These are phyloP conservation scores for Mycosarcoma maydis DNA, from an alignment of 1,284 basidiomycete species.

Conservation along the genomic window DNA sequence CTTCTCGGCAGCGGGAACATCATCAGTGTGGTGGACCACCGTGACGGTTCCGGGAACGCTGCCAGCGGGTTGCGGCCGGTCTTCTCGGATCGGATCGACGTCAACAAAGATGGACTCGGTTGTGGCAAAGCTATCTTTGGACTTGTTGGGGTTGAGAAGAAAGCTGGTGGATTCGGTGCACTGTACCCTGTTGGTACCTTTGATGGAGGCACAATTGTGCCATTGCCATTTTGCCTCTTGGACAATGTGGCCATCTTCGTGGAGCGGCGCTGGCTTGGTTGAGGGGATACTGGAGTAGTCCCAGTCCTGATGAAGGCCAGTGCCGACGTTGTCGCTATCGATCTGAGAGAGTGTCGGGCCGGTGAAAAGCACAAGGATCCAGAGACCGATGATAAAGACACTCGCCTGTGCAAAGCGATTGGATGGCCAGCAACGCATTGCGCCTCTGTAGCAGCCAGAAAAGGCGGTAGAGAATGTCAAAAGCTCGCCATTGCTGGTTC, in stretches of 20 bases:
- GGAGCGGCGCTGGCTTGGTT: constrained; percentile 44
- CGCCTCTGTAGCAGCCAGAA: constrained; percentile 20
- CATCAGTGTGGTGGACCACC: constrained; percentile 28
- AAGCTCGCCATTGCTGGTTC: constrained; percentile 33
- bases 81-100: constrained; percentile 34
- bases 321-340: constrained; percentile 8
- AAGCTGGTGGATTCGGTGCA: constrained; percentile 38
- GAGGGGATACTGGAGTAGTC: constrained; percentile 37
- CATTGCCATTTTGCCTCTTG: constrained; percentile 47
- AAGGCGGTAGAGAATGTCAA: constrained; percentile 36
- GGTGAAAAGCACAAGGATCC: constrained; percentile 56
- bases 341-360: constrained; percentile 26
- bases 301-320: constrained; percentile 40
- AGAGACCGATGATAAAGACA: constrained; percentile 52
- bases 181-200: constrained; percentile 34
- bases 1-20: constrained; percentile 22
- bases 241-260: constrained; percentile 52
- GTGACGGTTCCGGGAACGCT: constrained; percentile 41
- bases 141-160: constrained; percentile 40
- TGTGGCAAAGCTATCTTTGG: constrained; percentile 43
- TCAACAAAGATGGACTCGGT: constrained; percentile 53
- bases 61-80: constrained; percentile 33
- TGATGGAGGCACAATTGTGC: constrained; percentile 42
- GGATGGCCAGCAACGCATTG: constrained; percentile 51
- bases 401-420: constrained; percentile 56